Evolutionary conservation across 306 rosid species (phyloP).

Genomic region (Lathyrus aphaca): DNA sequence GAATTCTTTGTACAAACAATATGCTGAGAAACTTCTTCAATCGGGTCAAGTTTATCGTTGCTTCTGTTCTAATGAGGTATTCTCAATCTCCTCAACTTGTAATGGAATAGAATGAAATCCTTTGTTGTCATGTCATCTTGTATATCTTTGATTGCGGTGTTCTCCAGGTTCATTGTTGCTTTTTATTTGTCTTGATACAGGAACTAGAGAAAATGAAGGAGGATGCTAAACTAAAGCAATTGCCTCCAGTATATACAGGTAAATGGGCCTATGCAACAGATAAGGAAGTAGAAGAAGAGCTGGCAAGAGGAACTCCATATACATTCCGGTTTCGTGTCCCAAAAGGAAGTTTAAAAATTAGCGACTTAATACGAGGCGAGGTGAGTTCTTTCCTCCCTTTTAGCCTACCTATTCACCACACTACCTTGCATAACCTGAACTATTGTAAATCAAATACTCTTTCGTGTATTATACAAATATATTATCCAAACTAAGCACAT

Average conservation of each 20-base stretch:
- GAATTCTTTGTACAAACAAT: slow-evolving; percentile 73
- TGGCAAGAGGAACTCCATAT: slow-evolving; percentile 71
- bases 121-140: slow-evolving; percentile 17
- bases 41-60: slow-evolving; percentile 83
- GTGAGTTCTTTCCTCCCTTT: slow-evolving; percentile 49
- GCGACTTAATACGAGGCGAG: slow-evolving; percentile 86
- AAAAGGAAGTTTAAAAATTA: slow-evolving; percentile 80
- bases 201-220: slow-evolving; percentile 96
- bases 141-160: neutral
- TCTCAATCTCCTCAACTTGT: slow-evolving; percentile 11
- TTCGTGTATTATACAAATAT: slow-evolving; percentile 3
- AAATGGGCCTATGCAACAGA: slow-evolving; percentile 79
- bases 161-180: slow-evolving; percentile 9
- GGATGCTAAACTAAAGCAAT: slow-evolving; percentile 67
- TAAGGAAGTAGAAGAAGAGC: slow-evolving; percentile 71
- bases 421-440: too few relatives aligned
- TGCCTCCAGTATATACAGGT: slow-evolving; percentile 90
- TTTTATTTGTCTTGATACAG: slow-evolving; percentile 44
- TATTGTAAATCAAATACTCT: neutral
- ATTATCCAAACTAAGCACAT: too few relatives aligned
- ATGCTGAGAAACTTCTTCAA: slow-evolving; percentile 78
- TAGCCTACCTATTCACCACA: too few relatives aligned
- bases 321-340: slow-evolving; percentile 88
- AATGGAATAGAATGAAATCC: neutral
- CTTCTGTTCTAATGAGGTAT: slow-evolving; percentile 89